Evolutionary conservation across 495 filamentous ascomycete species (phyloP).

Genomic region (Talaromyces wortmannii): DNA sequence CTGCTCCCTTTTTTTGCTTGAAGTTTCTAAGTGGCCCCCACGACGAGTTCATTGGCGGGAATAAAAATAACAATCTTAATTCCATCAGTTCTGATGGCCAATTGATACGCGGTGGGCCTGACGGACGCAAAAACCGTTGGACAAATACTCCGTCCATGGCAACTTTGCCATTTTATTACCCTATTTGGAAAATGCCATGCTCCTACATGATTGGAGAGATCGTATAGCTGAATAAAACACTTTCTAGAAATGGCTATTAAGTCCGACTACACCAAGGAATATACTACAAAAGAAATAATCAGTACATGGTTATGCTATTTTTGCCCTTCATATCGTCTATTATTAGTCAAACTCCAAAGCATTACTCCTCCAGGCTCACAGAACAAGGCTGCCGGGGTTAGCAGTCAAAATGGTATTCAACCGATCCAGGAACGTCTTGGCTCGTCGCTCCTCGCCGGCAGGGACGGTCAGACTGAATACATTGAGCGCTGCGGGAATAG

Average conservation of each 20-base stretch:
- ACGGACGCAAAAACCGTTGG: no score
- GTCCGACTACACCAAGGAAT: neutral
- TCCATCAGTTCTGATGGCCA: no score
- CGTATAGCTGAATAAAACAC: no score
- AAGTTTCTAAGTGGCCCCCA: no score
- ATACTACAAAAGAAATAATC: neutral
- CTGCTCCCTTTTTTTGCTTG: no score
- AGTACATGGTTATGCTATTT: neutral
- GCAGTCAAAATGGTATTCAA: slow-evolving; percentile 75
- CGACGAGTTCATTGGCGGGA: no score
- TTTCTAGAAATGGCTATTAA: neutral
- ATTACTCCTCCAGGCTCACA: slow-evolving; percentile 17
- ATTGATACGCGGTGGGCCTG: no score
- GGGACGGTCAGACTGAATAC: slow-evolving; percentile 74
- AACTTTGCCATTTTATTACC: no score
- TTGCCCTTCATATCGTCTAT: neutral
- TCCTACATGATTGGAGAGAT: no score
- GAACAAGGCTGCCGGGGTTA: slow-evolving; percentile 73
- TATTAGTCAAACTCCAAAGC: neutral
- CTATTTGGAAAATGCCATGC: no score
- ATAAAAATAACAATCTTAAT: no score
- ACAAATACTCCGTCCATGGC: no score
- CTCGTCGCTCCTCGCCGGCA: slow-evolving; percentile 71
- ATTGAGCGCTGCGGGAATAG: slow-evolving; percentile 48
- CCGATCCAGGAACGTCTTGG: slow-evolving; percentile 71